Base-by-base conservation (phyloP, 495 filamentous ascomycete genomes). In the Parachaetomium inaequale region DNA sequence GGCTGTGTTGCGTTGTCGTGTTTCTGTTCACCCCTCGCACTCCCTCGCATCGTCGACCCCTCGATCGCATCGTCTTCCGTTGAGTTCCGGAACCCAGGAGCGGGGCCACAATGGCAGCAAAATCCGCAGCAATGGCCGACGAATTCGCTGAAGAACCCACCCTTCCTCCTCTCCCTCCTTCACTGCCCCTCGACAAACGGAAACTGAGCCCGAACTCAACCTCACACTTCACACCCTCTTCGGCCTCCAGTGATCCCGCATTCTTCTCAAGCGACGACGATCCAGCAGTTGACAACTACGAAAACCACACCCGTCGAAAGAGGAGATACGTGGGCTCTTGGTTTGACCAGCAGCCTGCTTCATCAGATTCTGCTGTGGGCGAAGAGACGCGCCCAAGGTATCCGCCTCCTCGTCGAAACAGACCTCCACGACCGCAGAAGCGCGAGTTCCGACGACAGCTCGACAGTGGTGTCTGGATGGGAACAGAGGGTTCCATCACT, bases 391-490 rank as follows among this genome's bases (percentile, higher is more conserved):
- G 60, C 2, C 60, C 57, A n/a, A 46, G 17, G 11, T 62, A 38
- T 31, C 52, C 23, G 1, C 55, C 53, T 3, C 63, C 53, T 12
- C 63, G 63, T 6, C 59, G 59, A 0, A 45, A 31, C 38, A 25
- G 25, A 3, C 65, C 75, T 62, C 65, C 72, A 23, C 83, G 83
- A 61, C 61, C 61, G 4, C 72, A 75, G 32, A 86, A 85, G 70
- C 72, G 85, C 46, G 75, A 78, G 6, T 82, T 91, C 32, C 80
- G 81, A 69, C 77, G 89, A 29, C 79, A 88, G 65, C 74, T 85
- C n/a, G 91, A 95, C 70, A 92, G 88, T 74, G 90, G 88, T 57
- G 85, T 93, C n/a, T 93, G 84, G 81, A 84, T 93, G 83, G 85
- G 47, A 6, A 38, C 83, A 17, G 89, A 87, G 66, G 88, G 89